Evolutionary conservation across 2,329 filamentous ascomycete genomes (phyloP), one percentile per base, ranked within the genome.

Genomic region (Neopestalotiopsis rosae): DNA sequence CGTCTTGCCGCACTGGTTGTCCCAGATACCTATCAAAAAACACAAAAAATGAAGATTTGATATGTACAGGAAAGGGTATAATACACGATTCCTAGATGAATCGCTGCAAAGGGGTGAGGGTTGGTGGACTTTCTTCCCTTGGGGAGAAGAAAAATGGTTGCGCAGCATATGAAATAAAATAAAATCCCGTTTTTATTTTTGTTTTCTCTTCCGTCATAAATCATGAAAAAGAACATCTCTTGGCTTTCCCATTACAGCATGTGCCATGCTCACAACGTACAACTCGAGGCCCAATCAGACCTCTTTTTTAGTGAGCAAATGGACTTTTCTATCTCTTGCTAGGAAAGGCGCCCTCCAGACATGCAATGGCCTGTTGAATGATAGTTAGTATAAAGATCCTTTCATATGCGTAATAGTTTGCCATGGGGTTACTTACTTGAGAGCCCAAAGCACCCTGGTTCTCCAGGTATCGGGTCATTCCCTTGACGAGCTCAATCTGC

Each of bases 401-500:
- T 13, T 10, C 10, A 3, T 10, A 1, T 57, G 24, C n/a, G 32
- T 17, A 9, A 30, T 14, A 4, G 7, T 49, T 5, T 12, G 40
- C 24, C 63, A 52, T n/a, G 1, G 32, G 3, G 30, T 30, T 5
- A 76, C 81, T 75, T 73, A 85, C 84, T 67, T 81, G 77, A 6
- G 78, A 73, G 62, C 78, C 74, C 68, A 83, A 77, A 4, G 82
- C 78, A n/a, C 88, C 89, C 79, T 92, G 90, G 76, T 92, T 92
- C 70, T 85, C 85, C 56, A 92, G 82, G 76, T 92, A 91, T 72
- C 87, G 87, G 68, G 85, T 84, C 78, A 92, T 89, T 7, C 85
- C 85, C 77, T 87, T 89, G 32, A 94, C 86, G 66, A 94, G 84
- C 81, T 98, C 95, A 71, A 97, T 86, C 82, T 99, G 95, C 81